These are phyloP conservation scores for Sedum album DNA, from an alignment of 164 flowering plant genomes.

Conservation along the genomic window DNA sequence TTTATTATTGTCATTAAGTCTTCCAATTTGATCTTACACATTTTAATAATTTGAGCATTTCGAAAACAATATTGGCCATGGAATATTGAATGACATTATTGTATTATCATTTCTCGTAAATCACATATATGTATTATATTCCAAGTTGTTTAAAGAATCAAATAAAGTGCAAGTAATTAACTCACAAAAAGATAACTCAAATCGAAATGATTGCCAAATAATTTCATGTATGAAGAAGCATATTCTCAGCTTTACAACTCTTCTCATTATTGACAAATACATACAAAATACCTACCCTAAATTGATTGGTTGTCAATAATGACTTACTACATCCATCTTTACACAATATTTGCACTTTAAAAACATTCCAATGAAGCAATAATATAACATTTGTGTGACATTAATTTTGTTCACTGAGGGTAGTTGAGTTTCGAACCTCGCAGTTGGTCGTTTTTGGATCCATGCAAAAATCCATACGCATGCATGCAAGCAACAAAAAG, in stretches of 20 bases:
- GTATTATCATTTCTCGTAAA: too few species aligned
- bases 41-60: too few species aligned
- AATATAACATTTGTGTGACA: background rate
- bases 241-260: background rate
- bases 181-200: too few species aligned
- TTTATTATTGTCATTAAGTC: too few species aligned
- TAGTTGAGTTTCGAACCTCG: background rate
- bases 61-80: too few species aligned
- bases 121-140: too few species aligned
- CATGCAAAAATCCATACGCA: background rate
- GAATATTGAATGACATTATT: too few species aligned
- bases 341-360: background rate
- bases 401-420: background rate
- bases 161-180: too few species aligned
- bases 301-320: slow-evolving; percentile 4
- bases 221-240: background rate
- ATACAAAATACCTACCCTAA: background rate
- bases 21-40: too few species aligned
- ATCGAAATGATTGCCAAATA: too few species aligned
- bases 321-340: background rate
- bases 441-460: background rate
- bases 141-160: too few species aligned
- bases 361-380: background rate
- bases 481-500: background rate
- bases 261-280: background rate